phyloP scores from a whole-genome alignment of 805 yeast genomes.

The Wickerhamia fluorescens region DNA sequence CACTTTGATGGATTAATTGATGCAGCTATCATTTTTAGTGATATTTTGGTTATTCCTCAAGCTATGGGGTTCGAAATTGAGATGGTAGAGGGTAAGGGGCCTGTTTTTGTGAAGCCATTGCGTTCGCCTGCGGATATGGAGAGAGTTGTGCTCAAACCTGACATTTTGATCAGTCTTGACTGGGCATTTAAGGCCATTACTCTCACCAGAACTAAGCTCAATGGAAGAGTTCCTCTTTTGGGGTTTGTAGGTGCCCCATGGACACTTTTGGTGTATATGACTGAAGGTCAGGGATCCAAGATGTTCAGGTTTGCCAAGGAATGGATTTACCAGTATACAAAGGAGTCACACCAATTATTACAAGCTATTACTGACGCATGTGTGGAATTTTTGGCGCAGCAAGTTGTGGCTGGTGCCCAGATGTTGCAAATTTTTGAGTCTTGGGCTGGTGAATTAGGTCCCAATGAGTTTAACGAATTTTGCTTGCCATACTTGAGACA shows the following conservation, averaged over 20 bases:
- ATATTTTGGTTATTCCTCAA: slow-evolving; percentile 93
- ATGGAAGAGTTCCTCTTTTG: slow-evolving; percentile 87
- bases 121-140: slow-evolving; percentile 64
- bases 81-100: slow-evolving; percentile 93
- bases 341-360: slow-evolving; percentile 61
- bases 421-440: slow-evolving; percentile 95
- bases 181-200: slow-evolving; percentile 97
- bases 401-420: slow-evolving; percentile 97
- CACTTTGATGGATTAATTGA: slow-evolving; percentile 86
- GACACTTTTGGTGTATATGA: slow-evolving; percentile 94
- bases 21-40: slow-evolving; percentile 95
- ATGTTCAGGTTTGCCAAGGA: slow-evolving; percentile 86
- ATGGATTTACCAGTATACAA: slow-evolving; percentile 81
- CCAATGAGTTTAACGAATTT: slow-evolving; percentile 80
- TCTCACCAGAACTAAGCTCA: slow-evolving; percentile 74
- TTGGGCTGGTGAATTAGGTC: slow-evolving; percentile 97
- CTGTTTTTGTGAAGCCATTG: slow-evolving; percentile 84
- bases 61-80: slow-evolving; percentile 95
- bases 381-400: slow-evolving; percentile 86
- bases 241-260: slow-evolving; percentile 99
- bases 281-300: slow-evolving; percentile 94
- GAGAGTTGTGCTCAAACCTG: slow-evolving; percentile 54
- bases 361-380: slow-evolving; percentile 82
- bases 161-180: slow-evolving; percentile 68
- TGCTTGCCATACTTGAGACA: slow-evolving; percentile 82